A percentile compares a stretch with the other conserved stretches of the same genome.
Conservation (phyloP, 805 yeast species). For the Sugiyamaella floridensis region DNA sequence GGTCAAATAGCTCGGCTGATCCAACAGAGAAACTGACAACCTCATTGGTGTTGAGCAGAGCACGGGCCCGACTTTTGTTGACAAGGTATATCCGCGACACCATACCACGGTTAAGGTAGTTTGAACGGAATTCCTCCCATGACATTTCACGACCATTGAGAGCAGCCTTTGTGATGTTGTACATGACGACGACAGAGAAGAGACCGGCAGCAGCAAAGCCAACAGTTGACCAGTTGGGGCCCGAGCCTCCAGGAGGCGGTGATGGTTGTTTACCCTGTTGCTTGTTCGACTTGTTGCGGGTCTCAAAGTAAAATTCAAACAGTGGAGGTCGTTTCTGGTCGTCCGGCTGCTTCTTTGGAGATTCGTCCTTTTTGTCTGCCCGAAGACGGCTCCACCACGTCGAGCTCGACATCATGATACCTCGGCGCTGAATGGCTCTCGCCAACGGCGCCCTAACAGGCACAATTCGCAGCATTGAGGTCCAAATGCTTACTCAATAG, state of each 20-base stretch:
- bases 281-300: background rate
- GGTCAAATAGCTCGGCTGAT: constrained; percentile 81
- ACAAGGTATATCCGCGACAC: constrained; percentile 71
- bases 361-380: background rate
- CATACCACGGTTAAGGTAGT: constrained; percentile 66
- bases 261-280: background rate
- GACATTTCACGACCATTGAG: constrained; percentile 47
- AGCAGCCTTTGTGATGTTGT: background rate
- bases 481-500: too few species aligned
- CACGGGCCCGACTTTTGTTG: constrained; percentile 68
- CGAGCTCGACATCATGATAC: background rate
- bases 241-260: background rate
- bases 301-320: constrained; percentile 2
- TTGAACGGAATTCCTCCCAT: constrained; percentile 83
- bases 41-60: constrained; percentile 41
- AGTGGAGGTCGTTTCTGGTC: background rate
- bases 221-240: background rate
- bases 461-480: background rate
- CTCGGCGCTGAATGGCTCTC: background rate
- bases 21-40: constrained; percentile 70
- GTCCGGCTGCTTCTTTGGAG: background rate
- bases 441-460: background rate
- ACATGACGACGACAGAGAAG: background rate
- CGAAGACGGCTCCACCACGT: background rate
- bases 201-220: background rate